Percentiles rank a stretch among this genome's conserved stretches.
phyloP scores from a whole-genome alignment of 352 stramenopile genomes.

The Phytophthora palmivora region DNA sequence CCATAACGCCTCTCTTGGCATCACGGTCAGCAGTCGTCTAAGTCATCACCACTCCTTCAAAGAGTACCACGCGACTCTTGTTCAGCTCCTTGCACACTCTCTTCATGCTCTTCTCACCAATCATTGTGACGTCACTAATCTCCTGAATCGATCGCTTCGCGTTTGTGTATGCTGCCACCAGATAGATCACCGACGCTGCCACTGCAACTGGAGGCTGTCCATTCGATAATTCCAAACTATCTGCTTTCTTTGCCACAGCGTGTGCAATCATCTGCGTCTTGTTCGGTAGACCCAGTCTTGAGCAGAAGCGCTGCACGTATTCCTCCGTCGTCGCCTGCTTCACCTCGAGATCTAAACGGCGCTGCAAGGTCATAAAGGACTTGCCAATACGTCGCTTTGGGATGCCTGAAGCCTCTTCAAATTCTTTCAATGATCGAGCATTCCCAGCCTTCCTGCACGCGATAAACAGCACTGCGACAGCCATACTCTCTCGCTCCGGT shows the following conservation, averaged over 20 bases:
- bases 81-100: conserved; percentile 87
- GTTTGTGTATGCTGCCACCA: conserved; percentile 85
- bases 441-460: conserved; percentile 74
- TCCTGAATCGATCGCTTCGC: conserved; percentile 83
- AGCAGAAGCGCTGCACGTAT: conserved; percentile 83
- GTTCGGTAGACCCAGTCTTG: conserved; percentile 68
- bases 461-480: conserved; percentile 74
- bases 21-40: conserved; percentile 35
- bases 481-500: conserved; percentile 72
- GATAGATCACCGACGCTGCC: conserved; percentile 80
- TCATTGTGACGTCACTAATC: conserved; percentile 84
- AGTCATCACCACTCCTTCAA: conserved; percentile 74
- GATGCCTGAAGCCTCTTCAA: conserved; percentile 76
- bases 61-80: conserved; percentile 81
- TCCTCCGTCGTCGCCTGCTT: conserved; percentile 74
- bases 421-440: conserved; percentile 76
- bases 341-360: conserved; percentile 66
- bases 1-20: conserved; percentile 21
- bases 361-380: conserved; percentile 74
- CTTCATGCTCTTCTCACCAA: conserved; percentile 86
- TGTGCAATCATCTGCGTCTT: conserved; percentile 84
- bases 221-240: conserved; percentile 66
- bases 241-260: conserved; percentile 77
- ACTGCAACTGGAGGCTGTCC: conserved; percentile 79
- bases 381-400: conserved; percentile 84